phyloP scores from a whole-genome alignment of 805 yeast genomes.

The Myxozyma mucilagina region DNA sequence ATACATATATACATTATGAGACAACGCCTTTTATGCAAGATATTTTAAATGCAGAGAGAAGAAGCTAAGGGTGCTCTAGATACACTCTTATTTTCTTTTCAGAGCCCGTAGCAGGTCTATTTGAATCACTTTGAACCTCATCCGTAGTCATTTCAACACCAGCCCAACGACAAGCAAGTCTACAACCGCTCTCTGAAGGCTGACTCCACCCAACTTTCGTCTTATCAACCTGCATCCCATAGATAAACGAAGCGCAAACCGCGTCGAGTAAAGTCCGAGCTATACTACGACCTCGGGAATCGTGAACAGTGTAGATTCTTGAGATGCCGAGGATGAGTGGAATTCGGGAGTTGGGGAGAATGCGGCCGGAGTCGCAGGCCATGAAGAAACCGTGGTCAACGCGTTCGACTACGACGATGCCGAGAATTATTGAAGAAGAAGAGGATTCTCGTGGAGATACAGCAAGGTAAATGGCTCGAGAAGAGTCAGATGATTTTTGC shows the following conservation, averaged over 20 bases:
- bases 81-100: constrained; percentile 21
- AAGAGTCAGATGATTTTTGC: not conserved
- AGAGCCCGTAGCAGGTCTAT: not conserved
- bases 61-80: not conserved
- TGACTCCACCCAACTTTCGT: constrained; percentile 58
- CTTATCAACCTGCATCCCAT: constrained; percentile 47
- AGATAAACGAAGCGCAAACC: constrained; percentile 45
- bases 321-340: constrained; percentile 46
- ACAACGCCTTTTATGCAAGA: not conserved
- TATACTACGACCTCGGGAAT: constrained; percentile 49
- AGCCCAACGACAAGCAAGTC: constrained; percentile 44
- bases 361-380: constrained; percentile 45
- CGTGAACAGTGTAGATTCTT: constrained; percentile 42
- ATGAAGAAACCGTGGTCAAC: constrained; percentile 27
- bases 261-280: constrained; percentile 45
- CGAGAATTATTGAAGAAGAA: constrained; percentile 2
- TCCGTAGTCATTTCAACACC: constrained; percentile 9
- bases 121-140: constrained; percentile 14
- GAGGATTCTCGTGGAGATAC: constrained; percentile 3
- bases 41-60: not conserved
- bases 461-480: constrained; percentile 5
- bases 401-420: constrained; percentile 33
- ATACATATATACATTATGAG: not conserved
- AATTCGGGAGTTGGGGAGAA: constrained; percentile 33
- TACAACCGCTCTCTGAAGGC: constrained; percentile 57